Conservation (phyloP, 352 stramenopile species). For the Phytophthora cactorum region DNA sequence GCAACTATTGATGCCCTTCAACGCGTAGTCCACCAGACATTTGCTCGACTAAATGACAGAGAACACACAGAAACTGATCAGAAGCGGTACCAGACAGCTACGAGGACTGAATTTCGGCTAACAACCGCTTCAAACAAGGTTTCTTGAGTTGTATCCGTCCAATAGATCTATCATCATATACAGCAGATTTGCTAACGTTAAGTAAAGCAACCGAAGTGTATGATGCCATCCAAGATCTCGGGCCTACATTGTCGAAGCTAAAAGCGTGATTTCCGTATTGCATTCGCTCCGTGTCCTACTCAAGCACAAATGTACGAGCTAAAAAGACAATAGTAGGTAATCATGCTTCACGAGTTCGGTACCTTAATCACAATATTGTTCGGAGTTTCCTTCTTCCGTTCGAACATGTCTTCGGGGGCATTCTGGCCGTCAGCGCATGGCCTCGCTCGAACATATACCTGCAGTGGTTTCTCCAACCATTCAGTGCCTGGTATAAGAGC, state of each 20-base stretch:
- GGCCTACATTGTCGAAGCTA: conserved; percentile 78
- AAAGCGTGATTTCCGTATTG: conserved; percentile 89
- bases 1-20: conserved; percentile 94
- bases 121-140: conserved; percentile 74
- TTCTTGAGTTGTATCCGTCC: conserved; percentile 78
- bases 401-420: conserved; percentile 83
- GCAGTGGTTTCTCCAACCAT: not conserved
- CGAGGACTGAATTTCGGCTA: not conserved
- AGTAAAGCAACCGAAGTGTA: not conserved
- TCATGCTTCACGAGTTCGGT: not conserved
- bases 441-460: conserved; percentile 81
- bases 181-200: not conserved
- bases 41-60: conserved; percentile 68
- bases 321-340: not conserved
- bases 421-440: conserved; percentile 77
- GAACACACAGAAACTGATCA: not conserved
- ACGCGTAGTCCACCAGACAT: conserved; percentile 87
- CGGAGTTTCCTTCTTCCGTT: conserved; percentile 73
- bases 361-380: conserved; percentile 90
- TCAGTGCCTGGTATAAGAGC: not conserved
- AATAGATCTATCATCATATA: conserved; percentile 64
- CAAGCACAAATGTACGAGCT: not conserved
- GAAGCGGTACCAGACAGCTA: not conserved
- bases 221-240: not conserved
- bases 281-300: conserved; percentile 82